Base-by-base conservation (phyloP, 345 rosid species). In the Triadica sebifera region DNA sequence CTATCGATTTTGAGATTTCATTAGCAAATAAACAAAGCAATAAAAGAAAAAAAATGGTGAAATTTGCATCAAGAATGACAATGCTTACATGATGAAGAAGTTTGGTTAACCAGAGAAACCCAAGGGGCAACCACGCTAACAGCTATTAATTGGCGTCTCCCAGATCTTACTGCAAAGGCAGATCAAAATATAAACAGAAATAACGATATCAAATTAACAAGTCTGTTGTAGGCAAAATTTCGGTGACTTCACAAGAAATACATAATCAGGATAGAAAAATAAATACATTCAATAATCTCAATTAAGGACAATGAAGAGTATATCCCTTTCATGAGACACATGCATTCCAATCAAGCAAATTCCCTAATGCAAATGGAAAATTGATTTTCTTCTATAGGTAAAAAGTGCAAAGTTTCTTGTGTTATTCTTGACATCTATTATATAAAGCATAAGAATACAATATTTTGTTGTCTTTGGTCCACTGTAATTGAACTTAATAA, bases 131-230 rank as follows among this genome's bases (percentile, higher is more conserved):
- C 74, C 17, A 88, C 74, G 53, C 97, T 86, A 12, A 84, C 70
- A 37, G 91, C 79, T 63, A 94, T 79, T 87, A 89, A 62, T 75
- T 83, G 81, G 71, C 97, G 93, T 75, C 93, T 89, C 79, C 89
- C 79, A 49, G 83, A 83, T 76, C 79, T 80, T 79, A 82, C 97
- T 89, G 88, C 65, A 77, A 70, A 46, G 3, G 38, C 19, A 74
- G 43, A 22, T 61, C 20, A 37, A 52, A 57, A 19, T 11, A 6
- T 25, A 73, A 65, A 62, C 53, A 61, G 52, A 16, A 43, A 56
- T 9, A 61, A 49, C 10, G 10, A 20, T 12, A 20, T 7, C 9
- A 60, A 61, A 3, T 17, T 10, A 4, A 16, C 19, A 4, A 16
- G 9, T 22, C 47, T 25, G 24, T 25, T 56, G 58, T 16, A 22